Conservation (phyloP, 768 basidiomycete species). For the Termitomyces bulborhizus region DNA sequence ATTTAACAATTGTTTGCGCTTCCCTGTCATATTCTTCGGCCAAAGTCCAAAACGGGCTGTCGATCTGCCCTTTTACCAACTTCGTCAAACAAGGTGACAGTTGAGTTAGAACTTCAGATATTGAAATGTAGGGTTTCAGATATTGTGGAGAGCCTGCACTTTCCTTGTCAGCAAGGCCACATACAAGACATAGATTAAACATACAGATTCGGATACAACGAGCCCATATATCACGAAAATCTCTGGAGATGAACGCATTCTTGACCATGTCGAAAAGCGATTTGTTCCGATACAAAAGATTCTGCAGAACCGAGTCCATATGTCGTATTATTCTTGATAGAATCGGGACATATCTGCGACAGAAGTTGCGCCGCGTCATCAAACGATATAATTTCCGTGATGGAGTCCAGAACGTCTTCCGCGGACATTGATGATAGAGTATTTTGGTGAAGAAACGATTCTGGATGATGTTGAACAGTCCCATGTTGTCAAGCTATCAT, state of each 20-base stretch:
- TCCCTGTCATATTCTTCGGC: background rate
- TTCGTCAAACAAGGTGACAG: background rate
- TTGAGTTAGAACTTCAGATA: background rate
- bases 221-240: background rate
- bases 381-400: background rate
- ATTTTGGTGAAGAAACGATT: too few relatives aligned
- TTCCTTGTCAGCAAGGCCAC: too few relatives aligned
- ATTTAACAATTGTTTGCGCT: background rate
- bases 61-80: background rate
- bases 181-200: background rate
- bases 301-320: background rate
- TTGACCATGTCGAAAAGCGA: background rate
- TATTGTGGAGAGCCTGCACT: too few relatives aligned
- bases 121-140: too few relatives aligned
- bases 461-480: too few relatives aligned
- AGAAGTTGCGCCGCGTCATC: background rate
- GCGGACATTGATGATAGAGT: background rate
- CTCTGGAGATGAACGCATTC: rapidly evolving
- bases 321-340: background rate
- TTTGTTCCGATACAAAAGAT: background rate
- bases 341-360: background rate
- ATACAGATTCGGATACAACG: background rate
- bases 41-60: background rate
- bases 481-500: too few relatives aligned
- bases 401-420: background rate